These are phyloP conservation scores for Drechslera avenae DNA, from an alignment of 2,329 filamentous ascomycete species.

Conservation along the genomic window DNA sequence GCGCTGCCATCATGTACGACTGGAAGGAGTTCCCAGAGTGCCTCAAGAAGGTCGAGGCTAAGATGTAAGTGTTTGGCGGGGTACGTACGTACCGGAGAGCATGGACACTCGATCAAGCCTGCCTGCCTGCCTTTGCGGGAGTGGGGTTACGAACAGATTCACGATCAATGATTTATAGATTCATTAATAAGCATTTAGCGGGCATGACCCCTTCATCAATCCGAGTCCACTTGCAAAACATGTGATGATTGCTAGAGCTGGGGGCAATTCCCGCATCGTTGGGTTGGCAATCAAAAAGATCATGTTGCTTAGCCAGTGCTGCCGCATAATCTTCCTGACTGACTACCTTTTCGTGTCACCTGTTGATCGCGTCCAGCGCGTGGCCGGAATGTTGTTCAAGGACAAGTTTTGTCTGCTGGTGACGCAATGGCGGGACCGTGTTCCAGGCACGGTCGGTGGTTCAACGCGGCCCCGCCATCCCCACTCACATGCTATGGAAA, in stretches of 20 bases:
- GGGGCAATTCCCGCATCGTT: too few species aligned
- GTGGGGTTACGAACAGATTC: conserved; percentile 27
- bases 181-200: conserved; percentile 12
- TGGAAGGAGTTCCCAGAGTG: conserved; percentile 58
- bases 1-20: conserved; percentile 57
- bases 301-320: too few species aligned
- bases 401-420: background rate
- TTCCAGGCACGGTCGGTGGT: conserved; percentile 9
- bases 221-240: too few species aligned
- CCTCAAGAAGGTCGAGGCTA: conserved; percentile 55
- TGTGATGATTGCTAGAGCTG: too few species aligned
- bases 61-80: conserved; percentile 32
- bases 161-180: conserved; percentile 19
- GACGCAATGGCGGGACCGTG: conserved; percentile 13
- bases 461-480: conserved; percentile 11
- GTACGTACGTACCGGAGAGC: background rate
- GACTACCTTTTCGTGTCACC: too few species aligned
- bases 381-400: too few species aligned
- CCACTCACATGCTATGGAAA: conserved; percentile 6
- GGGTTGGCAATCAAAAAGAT: too few species aligned
- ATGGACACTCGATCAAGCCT: conserved; percentile 22
- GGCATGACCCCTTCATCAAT: background rate
- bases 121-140: conserved; percentile 13
- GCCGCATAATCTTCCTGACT: too few species aligned
- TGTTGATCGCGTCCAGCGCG: too few species aligned